Conservation (phyloP, 129 eudicot species). For the Flaveria sonorensis region DNA sequence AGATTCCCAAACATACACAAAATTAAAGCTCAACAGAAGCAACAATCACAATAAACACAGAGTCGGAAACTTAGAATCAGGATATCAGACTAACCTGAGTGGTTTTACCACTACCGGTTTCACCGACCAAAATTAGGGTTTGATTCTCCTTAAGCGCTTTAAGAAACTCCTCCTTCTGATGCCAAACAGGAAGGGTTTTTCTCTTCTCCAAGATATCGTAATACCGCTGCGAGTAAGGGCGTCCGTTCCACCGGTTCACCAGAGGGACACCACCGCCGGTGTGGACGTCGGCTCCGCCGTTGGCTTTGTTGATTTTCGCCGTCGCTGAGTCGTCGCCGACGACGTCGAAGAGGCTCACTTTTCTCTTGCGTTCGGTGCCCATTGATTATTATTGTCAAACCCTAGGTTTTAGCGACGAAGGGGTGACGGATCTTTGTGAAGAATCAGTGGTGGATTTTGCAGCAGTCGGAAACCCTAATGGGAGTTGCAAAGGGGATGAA, state of each 20-base stretch:
- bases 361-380: neutral
- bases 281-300: slow-evolving; percentile 42
- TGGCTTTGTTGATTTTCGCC: slow-evolving; percentile 26
- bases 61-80: neutral
- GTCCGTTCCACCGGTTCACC: slow-evolving; percentile 74
- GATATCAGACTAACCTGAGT: slow-evolving; percentile 66
- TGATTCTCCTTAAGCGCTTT: slow-evolving; percentile 68
- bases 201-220: slow-evolving; percentile 84
- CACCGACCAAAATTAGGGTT: slow-evolving; percentile 83
- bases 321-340: neutral
- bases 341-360: slow-evolving; percentile 5
- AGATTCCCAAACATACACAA: too few species aligned
- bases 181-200: slow-evolving; percentile 94
- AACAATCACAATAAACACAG: neutral
- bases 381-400: neutral
- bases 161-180: slow-evolving; percentile 89
- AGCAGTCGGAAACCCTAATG: neutral
- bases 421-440: neutral
- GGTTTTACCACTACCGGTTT: slow-evolving; percentile 99
- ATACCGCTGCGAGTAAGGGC: slow-evolving; percentile 65
- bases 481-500: neutral
- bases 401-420: neutral
- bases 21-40: too few species aligned
- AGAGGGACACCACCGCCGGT: slow-evolving; percentile 19
- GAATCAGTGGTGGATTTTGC: neutral